Evolutionary conservation across 176 grass and related monocot species (phyloP).

Genomic region (Areca catechu): DNA sequence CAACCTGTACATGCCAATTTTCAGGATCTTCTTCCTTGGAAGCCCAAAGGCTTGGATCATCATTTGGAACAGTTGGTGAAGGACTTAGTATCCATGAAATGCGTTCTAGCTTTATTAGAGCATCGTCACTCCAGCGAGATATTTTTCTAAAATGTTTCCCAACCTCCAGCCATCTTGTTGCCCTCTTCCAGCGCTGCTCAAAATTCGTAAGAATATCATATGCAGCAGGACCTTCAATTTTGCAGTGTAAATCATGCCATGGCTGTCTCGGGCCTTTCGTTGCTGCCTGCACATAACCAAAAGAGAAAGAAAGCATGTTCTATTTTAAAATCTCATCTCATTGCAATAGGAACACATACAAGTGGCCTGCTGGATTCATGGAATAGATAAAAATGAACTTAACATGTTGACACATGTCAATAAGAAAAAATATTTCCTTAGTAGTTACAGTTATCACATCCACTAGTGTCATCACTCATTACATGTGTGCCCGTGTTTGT

Average conservation of each 20-base stretch:
- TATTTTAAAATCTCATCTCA: too few relatives aligned
- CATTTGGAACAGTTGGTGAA: slow-evolving; percentile 36
- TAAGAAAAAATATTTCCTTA: too few relatives aligned
- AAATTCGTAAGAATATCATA: slow-evolving; percentile 93
- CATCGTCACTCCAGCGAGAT: slow-evolving; percentile 76
- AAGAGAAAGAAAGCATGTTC: neutral
- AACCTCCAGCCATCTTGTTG: slow-evolving; percentile 60
- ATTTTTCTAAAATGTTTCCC: slow-evolving; percentile 33
- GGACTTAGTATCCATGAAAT: slow-evolving; percentile 99
- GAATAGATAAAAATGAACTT: too few relatives aligned
- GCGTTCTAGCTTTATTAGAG: slow-evolving; percentile 77
- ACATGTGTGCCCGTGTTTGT: too few relatives aligned
- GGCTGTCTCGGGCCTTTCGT: slow-evolving; percentile 86
- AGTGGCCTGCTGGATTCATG: too few relatives aligned
- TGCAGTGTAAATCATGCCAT: slow-evolving; percentile 97
- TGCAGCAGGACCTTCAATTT: slow-evolving; percentile 83
- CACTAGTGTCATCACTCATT: too few relatives aligned
- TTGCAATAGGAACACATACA: too few relatives aligned
- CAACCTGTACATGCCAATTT: slow-evolving; percentile 98
- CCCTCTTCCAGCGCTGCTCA: slow-evolving; percentile 85
- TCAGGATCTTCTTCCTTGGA: slow-evolving; percentile 54
- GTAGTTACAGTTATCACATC: too few relatives aligned
- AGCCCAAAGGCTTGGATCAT: slow-evolving; percentile 59
- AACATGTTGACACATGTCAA: too few relatives aligned
- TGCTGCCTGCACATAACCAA: slow-evolving; percentile 29